Evolutionary conservation across 73 alveolate genomes (phyloP).

Genomic region (Paramecium octaurelia): DNA sequence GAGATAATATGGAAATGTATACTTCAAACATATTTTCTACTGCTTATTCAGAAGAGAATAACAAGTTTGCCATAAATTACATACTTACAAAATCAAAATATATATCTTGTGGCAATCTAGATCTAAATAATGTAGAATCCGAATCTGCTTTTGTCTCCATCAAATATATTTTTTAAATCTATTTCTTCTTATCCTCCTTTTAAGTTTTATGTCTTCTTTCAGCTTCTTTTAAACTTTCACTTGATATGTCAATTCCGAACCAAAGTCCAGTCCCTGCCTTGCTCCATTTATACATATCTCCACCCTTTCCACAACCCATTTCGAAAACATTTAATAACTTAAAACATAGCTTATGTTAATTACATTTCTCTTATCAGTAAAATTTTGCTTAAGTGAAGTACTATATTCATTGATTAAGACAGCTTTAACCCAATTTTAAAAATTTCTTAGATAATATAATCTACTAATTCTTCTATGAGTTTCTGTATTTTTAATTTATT

Average conservation of each 20-base stretch:
- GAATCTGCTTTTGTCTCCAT: constrained; percentile 8
- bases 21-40: constrained; percentile 33
- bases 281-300: constrained; percentile 16
- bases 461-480: not conserved
- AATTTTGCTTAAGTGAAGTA: not conserved
- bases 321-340: constrained; percentile 1
- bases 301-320: constrained; percentile 31
- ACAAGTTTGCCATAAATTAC: constrained; percentile 39
- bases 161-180: not conserved
- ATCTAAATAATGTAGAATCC: constrained; percentile 10
- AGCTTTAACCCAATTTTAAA: constrained; percentile 48
- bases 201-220: not conserved
- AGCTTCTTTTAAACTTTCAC: constrained; percentile 15
- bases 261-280: constrained; percentile 20
- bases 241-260: constrained; percentile 23
- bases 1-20: not conserved
- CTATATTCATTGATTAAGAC: not conserved
- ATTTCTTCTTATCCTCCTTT: not conserved
- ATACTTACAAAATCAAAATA: constrained; percentile 46
- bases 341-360: not conserved
- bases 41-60: not conserved
- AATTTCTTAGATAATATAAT: not conserved
- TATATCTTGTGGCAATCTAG: not conserved
- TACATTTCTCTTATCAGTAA: not conserved
- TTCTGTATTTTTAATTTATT: not conserved